Conservation (phyloP, 2,329 filamentous ascomycete genomes). For the Arthrobotrys entomopaga region DNA sequence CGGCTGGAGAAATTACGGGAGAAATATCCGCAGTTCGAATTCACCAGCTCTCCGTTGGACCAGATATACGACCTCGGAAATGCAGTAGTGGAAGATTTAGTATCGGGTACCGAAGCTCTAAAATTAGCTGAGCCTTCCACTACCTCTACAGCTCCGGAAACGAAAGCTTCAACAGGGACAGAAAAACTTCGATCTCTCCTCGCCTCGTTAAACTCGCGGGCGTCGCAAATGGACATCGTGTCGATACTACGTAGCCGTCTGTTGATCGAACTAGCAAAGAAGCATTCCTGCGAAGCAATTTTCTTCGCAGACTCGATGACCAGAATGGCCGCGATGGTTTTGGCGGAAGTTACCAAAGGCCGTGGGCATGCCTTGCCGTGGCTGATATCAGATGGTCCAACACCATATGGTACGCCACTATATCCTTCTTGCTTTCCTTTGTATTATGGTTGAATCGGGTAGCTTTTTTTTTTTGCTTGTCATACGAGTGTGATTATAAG, state of each 20-base stretch:
- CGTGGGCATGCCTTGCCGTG: slow-evolving; percentile 84
- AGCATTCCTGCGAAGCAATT: slow-evolving; percentile 73
- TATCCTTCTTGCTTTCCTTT: slow-evolving; percentile 12
- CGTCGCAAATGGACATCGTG: slow-evolving; percentile 78
- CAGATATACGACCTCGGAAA: slow-evolving; percentile 67
- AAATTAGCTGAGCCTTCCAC: slow-evolving; percentile 4
- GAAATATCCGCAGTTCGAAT: slow-evolving; percentile 73
- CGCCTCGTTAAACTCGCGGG: slow-evolving; percentile 74
- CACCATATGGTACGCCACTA: slow-evolving; percentile 66
- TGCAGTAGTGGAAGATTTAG: slow-evolving; percentile 58
- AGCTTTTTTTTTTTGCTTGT: neutral
- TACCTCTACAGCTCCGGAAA: slow-evolving; percentile 24
- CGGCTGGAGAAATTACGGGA: slow-evolving; percentile 66
- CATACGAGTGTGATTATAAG: neutral
- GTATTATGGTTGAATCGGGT: neutral
- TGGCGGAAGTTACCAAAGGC: slow-evolving; percentile 90
- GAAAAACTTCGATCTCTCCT: slow-evolving; percentile 69
- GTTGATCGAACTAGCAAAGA: slow-evolving; percentile 73
- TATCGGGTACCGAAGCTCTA: neutral
- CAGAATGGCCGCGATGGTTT: slow-evolving; percentile 82
- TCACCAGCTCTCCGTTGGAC: slow-evolving; percentile 73
- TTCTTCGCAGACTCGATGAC: slow-evolving; percentile 89
- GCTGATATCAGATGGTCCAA: slow-evolving; percentile 79
- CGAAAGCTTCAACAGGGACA: slow-evolving; percentile 56
- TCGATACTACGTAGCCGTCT: slow-evolving; percentile 77